Evolutionary conservation across 148 eudicot species (phyloP).

Genomic region (Polygonum maritimum): DNA sequence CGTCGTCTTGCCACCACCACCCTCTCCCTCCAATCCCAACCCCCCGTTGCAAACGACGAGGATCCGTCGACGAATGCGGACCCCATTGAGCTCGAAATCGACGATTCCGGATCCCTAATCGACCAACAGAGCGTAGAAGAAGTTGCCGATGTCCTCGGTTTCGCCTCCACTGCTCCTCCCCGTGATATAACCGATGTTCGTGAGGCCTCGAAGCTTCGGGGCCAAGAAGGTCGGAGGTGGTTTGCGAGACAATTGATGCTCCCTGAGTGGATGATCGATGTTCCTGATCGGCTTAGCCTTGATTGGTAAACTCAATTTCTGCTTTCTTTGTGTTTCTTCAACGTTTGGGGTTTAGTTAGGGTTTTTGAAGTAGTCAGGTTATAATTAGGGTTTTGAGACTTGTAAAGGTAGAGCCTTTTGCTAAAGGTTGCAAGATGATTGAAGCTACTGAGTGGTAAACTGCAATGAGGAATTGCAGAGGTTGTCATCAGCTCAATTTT

Average conservation of each 20-base stretch:
- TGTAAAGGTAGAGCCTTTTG: neutral
- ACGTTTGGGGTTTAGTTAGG: neutral
- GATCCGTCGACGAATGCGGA: conserved; percentile 9
- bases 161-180: neutral
- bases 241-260: conserved; percentile 88
- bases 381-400: neutral
- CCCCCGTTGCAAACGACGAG: neutral
- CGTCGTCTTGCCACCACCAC: conserved; percentile 68
- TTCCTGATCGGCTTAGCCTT: conserved; percentile 43
- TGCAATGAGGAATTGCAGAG: neutral
- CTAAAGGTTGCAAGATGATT: neutral
- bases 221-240: conserved; percentile 63
- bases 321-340: neutral
- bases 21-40: conserved; percentile 37
- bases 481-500: neutral
- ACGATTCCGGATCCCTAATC: neutral
- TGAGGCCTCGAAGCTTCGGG: conserved; percentile 55
- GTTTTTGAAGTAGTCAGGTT: neutral
- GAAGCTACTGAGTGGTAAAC: neutral
- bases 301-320: conserved; percentile 46
- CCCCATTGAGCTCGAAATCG: conserved; percentile 16
- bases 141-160: conserved; percentile 1
- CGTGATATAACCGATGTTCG: conserved; percentile 49
- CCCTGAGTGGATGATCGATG: conserved; percentile 98
- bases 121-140: neutral